A percentile compares a stretch with the other conserved stretches of the same genome.
Conservation (phyloP, 176 grass and related monocot species). For the Carex littledalei region DNA sequence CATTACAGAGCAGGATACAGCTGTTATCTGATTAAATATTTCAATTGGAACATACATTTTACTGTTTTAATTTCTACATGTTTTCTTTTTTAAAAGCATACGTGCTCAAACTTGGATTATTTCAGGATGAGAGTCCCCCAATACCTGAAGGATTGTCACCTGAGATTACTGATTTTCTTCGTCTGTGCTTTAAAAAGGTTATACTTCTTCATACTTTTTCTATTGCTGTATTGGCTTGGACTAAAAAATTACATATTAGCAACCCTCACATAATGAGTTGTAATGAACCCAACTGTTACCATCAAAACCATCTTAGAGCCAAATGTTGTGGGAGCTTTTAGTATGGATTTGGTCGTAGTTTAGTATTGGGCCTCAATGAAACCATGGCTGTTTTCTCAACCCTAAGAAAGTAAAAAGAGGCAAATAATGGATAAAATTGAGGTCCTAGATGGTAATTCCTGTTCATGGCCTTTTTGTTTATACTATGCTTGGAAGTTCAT, state of each 20-base stretch:
- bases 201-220: not conserved
- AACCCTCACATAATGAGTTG: not conserved
- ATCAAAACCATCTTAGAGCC: not conserved
- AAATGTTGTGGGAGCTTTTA: not conserved
- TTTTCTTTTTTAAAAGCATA: not conserved
- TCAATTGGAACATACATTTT: not conserved
- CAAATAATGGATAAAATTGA: not conserved
- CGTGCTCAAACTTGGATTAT: not conserved
- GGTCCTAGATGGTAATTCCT: not conserved
- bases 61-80: not conserved
- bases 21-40: not conserved
- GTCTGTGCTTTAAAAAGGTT: slow-evolving; percentile 96
- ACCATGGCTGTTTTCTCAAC: not conserved
- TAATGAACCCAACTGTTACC: not conserved
- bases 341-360: not conserved
- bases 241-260: not conserved
- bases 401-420: not conserved
- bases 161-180: slow-evolving; percentile 97
- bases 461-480: not conserved
- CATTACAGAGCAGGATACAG: not conserved
- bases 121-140: slow-evolving; percentile 90
- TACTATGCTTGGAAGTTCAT: not conserved
- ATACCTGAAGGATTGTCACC: slow-evolving; percentile 93
- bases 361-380: not conserved
- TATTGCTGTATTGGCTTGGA: slow-evolving; percentile 3